Evolutionary conservation across 768 basidiomycete species (phyloP).

Genomic region (Multifurca ochricompacta): DNA sequence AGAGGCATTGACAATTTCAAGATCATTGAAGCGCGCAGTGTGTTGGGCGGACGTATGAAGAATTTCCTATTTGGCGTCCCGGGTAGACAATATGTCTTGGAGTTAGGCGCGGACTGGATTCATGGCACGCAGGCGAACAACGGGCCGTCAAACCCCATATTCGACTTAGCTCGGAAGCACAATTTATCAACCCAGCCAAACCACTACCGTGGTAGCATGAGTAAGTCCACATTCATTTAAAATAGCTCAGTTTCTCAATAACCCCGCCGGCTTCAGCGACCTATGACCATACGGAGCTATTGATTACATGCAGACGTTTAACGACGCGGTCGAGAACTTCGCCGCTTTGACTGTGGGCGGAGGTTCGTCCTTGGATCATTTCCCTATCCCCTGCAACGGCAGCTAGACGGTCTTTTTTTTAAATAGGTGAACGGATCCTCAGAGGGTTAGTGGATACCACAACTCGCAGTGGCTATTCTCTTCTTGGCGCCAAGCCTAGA

Average conservation of each 20-base stretch:
- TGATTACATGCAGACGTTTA: conserved; percentile 41
- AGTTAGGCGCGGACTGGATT: conserved; percentile 55
- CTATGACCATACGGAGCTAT: conserved; percentile 44
- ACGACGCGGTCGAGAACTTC: conserved; percentile 35
- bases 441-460: conserved; percentile 46
- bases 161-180: conserved; percentile 48
- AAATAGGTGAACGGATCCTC: conserved; percentile 39
- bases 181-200: conserved; percentile 39
- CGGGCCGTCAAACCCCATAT: conserved; percentile 54
- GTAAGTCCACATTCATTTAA: conserved; percentile 29
- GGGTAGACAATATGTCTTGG: conserved; percentile 36
- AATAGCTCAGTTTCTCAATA: not conserved
- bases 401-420: not conserved
- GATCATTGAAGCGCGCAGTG: conserved; percentile 49
- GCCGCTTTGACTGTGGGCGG: conserved; percentile 35
- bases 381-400: not conserved
- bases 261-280: conserved; percentile 33
- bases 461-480: conserved; percentile 44
- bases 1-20: conserved; percentile 50
- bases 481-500: conserved; percentile 39
- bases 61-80: conserved; percentile 36
- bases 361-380: conserved; percentile 29
- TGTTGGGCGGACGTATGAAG: conserved; percentile 57
- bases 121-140: conserved; percentile 41
- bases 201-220: conserved; percentile 33